These are phyloP conservation scores for Lactarius quietus DNA, from an alignment of 768 basidiomycete genomes.

Conservation along the genomic window DNA sequence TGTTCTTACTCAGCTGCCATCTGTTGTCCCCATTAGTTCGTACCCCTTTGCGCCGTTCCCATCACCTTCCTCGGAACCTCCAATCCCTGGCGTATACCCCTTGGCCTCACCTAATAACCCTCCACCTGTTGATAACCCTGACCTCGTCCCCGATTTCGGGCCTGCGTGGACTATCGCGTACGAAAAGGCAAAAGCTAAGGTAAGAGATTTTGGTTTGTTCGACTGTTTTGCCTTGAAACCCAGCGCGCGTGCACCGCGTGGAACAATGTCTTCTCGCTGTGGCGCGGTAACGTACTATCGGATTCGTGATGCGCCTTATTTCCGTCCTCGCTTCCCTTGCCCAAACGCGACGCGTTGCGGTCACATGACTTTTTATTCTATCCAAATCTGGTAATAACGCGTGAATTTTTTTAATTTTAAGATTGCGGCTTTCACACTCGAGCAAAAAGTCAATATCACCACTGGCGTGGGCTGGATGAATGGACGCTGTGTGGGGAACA, in stretches of 20 bases:
- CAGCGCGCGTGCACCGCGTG: neutral
- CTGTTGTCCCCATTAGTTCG: conserved; percentile 12
- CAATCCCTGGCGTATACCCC: conserved; percentile 53
- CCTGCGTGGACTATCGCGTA: conserved; percentile 57
- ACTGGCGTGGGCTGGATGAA: conserved; percentile 46
- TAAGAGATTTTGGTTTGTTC: neutral
- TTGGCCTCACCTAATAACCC: conserved; percentile 53
- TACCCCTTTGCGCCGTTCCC: conserved; percentile 21
- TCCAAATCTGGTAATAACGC: neutral
- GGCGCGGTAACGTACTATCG: neutral
- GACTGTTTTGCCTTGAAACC: neutral
- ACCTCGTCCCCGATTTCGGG: conserved; percentile 45
- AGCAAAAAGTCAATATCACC: conserved; percentile 27
- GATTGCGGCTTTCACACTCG: conserved; percentile 22
- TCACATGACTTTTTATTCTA: neutral
- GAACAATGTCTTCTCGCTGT: too few relatives aligned
- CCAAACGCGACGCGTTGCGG: neutral
- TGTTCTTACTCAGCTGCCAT: conserved; percentile 5
- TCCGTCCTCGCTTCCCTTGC: neutral
- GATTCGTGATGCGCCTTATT: neutral
- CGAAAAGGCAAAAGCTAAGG: conserved; percentile 46
- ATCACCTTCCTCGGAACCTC: conserved; percentile 41
- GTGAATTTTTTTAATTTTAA: neutral
- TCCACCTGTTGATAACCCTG: conserved; percentile 45
- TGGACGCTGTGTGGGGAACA: conserved; percentile 71